Conservation (phyloP, 441 rosid genomes). For the Manihot esculenta region DNA sequence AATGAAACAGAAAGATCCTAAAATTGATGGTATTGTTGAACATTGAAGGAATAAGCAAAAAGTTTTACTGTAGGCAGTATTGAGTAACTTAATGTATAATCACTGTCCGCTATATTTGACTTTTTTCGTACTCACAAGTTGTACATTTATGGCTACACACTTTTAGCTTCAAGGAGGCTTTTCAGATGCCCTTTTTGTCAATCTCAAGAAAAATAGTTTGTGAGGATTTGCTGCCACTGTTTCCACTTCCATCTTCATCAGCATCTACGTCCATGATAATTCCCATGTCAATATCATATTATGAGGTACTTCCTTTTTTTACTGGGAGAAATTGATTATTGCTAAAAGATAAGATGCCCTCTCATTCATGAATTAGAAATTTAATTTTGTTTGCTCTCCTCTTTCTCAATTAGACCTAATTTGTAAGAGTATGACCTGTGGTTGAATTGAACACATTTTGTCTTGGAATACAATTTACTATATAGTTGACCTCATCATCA, state of each 20-base stretch:
- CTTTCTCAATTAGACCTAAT: neutral
- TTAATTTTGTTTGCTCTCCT: neutral
- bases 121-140: conserved; percentile 2
- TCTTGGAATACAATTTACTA: neutral
- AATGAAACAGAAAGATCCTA: neutral
- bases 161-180: conserved; percentile 83
- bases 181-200: conserved; percentile 77
- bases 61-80: no score
- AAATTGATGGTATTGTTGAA: neutral
- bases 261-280: conserved; percentile 35
- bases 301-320: conserved; percentile 51
- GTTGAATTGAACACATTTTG: neutral
- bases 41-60: neutral
- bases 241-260: conserved; percentile 54
- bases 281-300: conserved; percentile 79
- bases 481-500: neutral
- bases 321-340: neutral
- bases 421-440: neutral
- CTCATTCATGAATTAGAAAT: neutral
- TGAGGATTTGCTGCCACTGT: conserved; percentile 64
- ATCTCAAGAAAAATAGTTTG: conserved; percentile 74
- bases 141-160: conserved; percentile 24
- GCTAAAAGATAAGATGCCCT: neutral
- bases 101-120: neutral
- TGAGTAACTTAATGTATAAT: no score